Percentiles rank a stretch among this genome's conserved stretches.
Evolutionary conservation across 352 stramenopile species (phyloP).

Genomic region (Globisporangium abappressorium): DNA sequence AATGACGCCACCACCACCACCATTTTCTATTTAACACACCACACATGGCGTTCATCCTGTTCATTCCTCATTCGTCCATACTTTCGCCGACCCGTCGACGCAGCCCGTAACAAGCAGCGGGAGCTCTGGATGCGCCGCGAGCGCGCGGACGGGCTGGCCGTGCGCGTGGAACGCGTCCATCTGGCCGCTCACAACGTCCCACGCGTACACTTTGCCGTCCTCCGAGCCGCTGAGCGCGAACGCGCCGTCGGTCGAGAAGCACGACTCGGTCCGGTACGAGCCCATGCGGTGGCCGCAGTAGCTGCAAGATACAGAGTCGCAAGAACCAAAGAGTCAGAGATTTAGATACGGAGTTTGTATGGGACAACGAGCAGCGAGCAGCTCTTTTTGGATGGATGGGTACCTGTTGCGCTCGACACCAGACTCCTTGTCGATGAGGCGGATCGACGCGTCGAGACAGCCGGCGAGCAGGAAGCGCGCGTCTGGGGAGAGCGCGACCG

Average conservation of each 20-base stretch:
- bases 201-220: slow-evolving; percentile 62
- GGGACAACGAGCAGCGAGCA: background rate
- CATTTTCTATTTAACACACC: background rate
- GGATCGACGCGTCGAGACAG: slow-evolving; percentile 68
- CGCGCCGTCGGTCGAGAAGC: slow-evolving; percentile 62
- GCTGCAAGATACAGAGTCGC: slow-evolving; percentile 17
- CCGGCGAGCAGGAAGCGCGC: slow-evolving; percentile 73
- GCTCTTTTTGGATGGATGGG: background rate
- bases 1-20: background rate
- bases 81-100: slow-evolving; percentile 65
- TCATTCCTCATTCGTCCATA: slow-evolving; percentile 38
- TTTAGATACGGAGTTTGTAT: slow-evolving; percentile 4
- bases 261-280: slow-evolving; percentile 69
- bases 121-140: slow-evolving; percentile 61
- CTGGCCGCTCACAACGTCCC: slow-evolving; percentile 49
- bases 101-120: slow-evolving; percentile 65
- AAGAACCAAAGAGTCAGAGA: background rate
- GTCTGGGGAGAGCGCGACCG: slow-evolving; percentile 69
- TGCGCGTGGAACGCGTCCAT: slow-evolving; percentile 53
- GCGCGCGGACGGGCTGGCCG: slow-evolving; percentile 53
- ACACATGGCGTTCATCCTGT: background rate
- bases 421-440: slow-evolving; percentile 66
- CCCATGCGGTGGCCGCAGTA: slow-evolving; percentile 63
- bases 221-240: slow-evolving; percentile 76
- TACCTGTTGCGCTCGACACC: slow-evolving; percentile 76